Evolutionary conservation across 768 basidiomycete genomes (phyloP), one percentile per base, ranked within the genome.

Genomic region (Lentinula boryana): DNA sequence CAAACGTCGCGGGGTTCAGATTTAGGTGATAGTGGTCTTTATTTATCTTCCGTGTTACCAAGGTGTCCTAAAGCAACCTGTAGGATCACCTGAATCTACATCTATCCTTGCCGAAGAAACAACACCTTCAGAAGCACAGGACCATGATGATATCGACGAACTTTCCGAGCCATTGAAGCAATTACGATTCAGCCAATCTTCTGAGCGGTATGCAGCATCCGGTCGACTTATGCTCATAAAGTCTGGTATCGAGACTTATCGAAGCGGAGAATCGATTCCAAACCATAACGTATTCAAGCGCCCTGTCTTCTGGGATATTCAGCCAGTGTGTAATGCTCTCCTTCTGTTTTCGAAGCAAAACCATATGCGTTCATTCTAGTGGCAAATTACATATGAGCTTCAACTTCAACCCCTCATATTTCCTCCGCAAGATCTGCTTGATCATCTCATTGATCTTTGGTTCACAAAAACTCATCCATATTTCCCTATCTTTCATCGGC

Each of bases 401-500:
- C n/a, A 32, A 15, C 48, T 51, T 33, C 27, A 2, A 38, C 48
- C 58, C 8, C 48, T 59, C 33, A 27, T 70, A 65, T 79, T 82
- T 18, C 86, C 84, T 44, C 79, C 84, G 0, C 65, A 68, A 6
- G 84, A 83, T 55, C 78, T 88, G 18, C 74, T 74, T 16, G 64
- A 68, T 13, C 62, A 52, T 16, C 74, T 88, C 43, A 74, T 88
- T 60, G 72, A 77, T 31, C 70, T 80, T 31, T 86, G 75, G 63
- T 88, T 88, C 63, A 62, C 68, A 5, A 69, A 78, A 43, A 64
- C 76, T 60, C 80, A 84, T 61, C 65, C 66, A 38, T 70, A 76
- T 36, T 71, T 78, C 51, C 84, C 84, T 3, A 62, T 86, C 18
- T 69, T 86, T 27, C 84, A 85, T 63, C 74, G 74, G 18, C 76